phyloP scores from a whole-genome alignment of 768 basidiomycete genomes.

The Termitomyces sp. region DNA sequence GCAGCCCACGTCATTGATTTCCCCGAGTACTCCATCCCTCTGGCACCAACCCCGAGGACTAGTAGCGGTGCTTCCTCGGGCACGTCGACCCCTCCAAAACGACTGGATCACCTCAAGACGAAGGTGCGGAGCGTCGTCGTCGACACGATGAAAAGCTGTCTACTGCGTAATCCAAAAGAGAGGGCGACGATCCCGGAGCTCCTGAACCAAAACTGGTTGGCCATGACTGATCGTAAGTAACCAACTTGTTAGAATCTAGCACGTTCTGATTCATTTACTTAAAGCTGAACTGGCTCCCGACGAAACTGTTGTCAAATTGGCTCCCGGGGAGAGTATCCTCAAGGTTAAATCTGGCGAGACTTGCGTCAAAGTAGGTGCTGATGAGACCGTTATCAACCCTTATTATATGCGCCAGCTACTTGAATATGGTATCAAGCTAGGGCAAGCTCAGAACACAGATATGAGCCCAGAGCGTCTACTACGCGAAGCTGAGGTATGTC shows the following conservation, averaged over 20 bases:
- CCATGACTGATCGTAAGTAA: slow-evolving; percentile 55
- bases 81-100: slow-evolving; percentile 45
- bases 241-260: not conserved
- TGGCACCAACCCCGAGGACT: slow-evolving; percentile 36
- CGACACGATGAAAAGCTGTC: slow-evolving; percentile 77
- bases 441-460: slow-evolving; percentile 37
- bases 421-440: slow-evolving; percentile 66
- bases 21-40: slow-evolving; percentile 64
- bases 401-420: slow-evolving; percentile 79
- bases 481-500: slow-evolving; percentile 56
- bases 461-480: slow-evolving; percentile 47
- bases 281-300: slow-evolving; percentile 39
- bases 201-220: slow-evolving; percentile 78
- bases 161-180: slow-evolving; percentile 71
- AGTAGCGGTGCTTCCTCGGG: slow-evolving; percentile 25
- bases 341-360: slow-evolving; percentile 7
- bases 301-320: slow-evolving; percentile 64
- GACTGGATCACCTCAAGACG: slow-evolving; percentile 67
- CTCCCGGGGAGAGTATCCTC: slow-evolving; percentile 8
- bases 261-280: not conserved
- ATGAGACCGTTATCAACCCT: slow-evolving; percentile 76
- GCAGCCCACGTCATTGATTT: slow-evolving; percentile 75
- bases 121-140: slow-evolving; percentile 78
- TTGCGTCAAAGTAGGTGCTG: slow-evolving; percentile 17
- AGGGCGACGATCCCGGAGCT: slow-evolving; percentile 87